phyloP scores from a whole-genome alignment of 2,329 filamentous ascomycete genomes.

The Diplocarpon rosae region DNA sequence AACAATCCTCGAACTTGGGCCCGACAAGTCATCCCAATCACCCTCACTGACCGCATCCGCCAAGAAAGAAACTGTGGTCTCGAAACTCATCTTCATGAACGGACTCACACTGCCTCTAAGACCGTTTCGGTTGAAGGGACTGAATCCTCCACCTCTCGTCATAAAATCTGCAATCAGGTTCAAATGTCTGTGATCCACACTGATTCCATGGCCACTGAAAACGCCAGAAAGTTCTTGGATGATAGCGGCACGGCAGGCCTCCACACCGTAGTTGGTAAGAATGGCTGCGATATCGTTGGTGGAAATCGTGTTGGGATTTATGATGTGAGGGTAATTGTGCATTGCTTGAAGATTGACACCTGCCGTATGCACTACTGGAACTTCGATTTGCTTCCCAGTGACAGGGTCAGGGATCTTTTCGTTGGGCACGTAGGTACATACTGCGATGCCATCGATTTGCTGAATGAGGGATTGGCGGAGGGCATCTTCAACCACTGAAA shows the following conservation, averaged over 20 bases:
- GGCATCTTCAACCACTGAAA: conserved; percentile 77
- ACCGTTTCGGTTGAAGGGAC: conserved; percentile 85
- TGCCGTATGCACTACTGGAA: conserved; percentile 59
- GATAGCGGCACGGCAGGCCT: conserved; percentile 81
- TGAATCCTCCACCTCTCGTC: conserved; percentile 86
- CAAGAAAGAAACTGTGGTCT: conserved; percentile 89
- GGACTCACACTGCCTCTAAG: conserved; percentile 76
- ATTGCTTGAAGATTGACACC: conserved; percentile 87
- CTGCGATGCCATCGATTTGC: conserved; percentile 66
- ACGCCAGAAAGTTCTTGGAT: conserved; percentile 76
- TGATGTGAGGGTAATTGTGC: conserved; percentile 74
- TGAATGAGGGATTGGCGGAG: conserved; percentile 74
- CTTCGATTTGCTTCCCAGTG: conserved; percentile 38
- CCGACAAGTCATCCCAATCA: conserved; percentile 79
- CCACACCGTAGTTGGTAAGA: conserved; percentile 78
- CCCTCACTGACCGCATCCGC: conserved; percentile 84
- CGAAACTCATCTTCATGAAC: conserved; percentile 98
- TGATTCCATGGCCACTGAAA: conserved; percentile 84
- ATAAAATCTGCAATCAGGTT: conserved; percentile 96
- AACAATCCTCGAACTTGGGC: conserved; percentile 80
- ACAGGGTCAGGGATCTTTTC: conserved; percentile 40
- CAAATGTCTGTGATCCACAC: conserved; percentile 81
- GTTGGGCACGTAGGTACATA: conserved; percentile 55
- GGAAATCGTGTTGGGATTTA: conserved; percentile 75
- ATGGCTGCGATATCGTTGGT: conserved; percentile 91